Conservation (phyloP, 768 basidiomycete genomes). For the Gymnopilus junonius region DNA sequence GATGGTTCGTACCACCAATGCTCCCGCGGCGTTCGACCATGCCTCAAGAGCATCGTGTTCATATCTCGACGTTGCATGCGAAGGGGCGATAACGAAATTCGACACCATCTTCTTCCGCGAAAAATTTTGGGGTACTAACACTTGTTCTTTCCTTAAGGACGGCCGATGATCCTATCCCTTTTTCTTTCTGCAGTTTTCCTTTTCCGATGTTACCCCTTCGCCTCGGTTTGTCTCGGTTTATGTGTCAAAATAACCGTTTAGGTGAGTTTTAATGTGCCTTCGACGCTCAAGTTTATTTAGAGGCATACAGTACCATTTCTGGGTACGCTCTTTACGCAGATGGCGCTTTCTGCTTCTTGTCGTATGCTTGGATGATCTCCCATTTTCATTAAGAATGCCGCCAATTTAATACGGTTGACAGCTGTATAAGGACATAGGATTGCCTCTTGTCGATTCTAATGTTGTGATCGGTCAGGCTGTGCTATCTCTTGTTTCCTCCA, state of each 20-base stretch:
- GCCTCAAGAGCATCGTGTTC: neutral
- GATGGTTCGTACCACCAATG: constrained; percentile 4
- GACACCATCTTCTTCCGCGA: neutral
- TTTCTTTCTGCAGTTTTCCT: neutral
- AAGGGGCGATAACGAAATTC: neutral
- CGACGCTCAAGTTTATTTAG: neutral
- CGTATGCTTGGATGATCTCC: neutral
- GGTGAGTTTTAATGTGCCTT: constrained; percentile 1
- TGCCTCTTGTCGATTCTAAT: neutral
- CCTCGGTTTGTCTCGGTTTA: neutral
- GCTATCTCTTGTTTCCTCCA: neutral
- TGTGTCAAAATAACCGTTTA: constrained; percentile 6
- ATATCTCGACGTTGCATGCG: constrained; percentile 1
- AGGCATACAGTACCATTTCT: neutral
- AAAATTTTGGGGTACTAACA: constrained; percentile 6
- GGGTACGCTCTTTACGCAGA: neutral
- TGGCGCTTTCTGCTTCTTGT: neutral
- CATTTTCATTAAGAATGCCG: neutral
- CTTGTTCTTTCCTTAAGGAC: constrained; percentile 1
- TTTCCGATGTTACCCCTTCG: constrained; percentile 7
- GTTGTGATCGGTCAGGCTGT: constrained; percentile 1
- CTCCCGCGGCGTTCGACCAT: constrained; percentile 9
- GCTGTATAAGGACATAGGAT: neutral
- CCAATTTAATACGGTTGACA: neutral
- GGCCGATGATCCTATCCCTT: constrained; percentile 5